phyloP scores from a whole-genome alignment of 73 alveolate species.

The Paramecium sexaurelia region DNA sequence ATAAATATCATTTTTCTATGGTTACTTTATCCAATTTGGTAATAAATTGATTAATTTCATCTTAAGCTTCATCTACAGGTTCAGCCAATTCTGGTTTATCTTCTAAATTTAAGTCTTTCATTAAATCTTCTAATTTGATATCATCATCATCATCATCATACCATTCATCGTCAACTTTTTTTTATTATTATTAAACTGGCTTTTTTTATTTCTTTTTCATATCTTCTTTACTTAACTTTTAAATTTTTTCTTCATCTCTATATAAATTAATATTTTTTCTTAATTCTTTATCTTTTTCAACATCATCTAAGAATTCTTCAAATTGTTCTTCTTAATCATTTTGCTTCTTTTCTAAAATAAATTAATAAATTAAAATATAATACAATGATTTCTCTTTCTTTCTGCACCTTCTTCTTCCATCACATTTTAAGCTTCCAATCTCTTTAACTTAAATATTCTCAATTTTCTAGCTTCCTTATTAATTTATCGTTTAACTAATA shows the following conservation, averaged over 20 bases:
- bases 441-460: conserved; percentile 63
- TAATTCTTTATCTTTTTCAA: conserved; percentile 56
- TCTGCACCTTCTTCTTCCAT: conserved; percentile 66
- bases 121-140: conserved; percentile 61
- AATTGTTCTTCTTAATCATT: conserved; percentile 41
- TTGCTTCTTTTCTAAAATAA: conserved; percentile 61
- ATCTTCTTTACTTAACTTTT: neutral
- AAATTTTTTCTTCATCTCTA: conserved; percentile 62
- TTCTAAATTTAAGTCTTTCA: conserved; percentile 58
- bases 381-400: conserved; percentile 20
- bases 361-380: neutral
- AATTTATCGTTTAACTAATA: conserved; percentile 37
- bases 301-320: conserved; percentile 71
- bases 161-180: neutral
- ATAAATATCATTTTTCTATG: conserved; percentile 57
- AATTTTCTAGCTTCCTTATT: conserved; percentile 43
- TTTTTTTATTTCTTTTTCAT: conserved; percentile 47
- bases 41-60: conserved; percentile 56
- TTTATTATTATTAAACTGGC: neutral
- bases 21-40: conserved; percentile 53
- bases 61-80: conserved; percentile 47
- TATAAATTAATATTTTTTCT: conserved; percentile 64
- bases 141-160: conserved; percentile 60
- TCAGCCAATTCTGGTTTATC: conserved; percentile 52
- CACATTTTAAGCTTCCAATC: conserved; percentile 50